Evolutionary conservation across 2,329 filamentous ascomycete species (phyloP).

Genomic region (Penicillium sp.): DNA sequence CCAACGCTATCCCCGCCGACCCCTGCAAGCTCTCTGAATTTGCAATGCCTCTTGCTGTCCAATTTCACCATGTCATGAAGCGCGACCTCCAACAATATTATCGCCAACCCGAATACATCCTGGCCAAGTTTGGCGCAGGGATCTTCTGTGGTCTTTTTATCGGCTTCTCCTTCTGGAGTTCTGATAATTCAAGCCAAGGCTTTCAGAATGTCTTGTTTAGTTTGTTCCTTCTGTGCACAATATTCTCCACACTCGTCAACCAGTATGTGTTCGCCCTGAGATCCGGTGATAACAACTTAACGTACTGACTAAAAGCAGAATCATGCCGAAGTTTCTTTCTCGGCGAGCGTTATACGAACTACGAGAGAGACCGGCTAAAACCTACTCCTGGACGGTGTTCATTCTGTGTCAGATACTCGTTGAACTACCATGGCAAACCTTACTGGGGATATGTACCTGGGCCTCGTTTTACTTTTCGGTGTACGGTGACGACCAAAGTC

Average conservation of each 20-base stretch:
- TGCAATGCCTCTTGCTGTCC: conserved; percentile 64
- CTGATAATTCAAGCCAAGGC: conserved; percentile 68
- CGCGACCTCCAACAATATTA: conserved; percentile 86
- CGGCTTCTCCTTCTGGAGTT: conserved; percentile 72
- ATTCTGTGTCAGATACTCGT: conserved; percentile 35
- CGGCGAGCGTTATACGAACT: conserved; percentile 56
- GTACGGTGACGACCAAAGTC: conserved; percentile 9
- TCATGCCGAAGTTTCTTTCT: conserved; percentile 54
- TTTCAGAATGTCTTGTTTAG: conserved; percentile 80
- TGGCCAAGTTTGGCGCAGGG: conserved; percentile 69
- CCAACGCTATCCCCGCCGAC: conserved; percentile 53
- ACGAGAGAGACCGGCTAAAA: conserved; percentile 59
- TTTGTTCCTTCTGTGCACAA: conserved; percentile 68
- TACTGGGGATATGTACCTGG: conserved; percentile 59
- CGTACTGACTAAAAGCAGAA: conserved; percentile 61
- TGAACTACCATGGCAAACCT: conserved; percentile 32
- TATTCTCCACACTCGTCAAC: conserved; percentile 51
- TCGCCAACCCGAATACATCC: conserved; percentile 80
- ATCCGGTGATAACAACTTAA: conserved; percentile 40
- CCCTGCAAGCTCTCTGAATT: conserved; percentile 62
- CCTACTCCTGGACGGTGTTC: conserved; percentile 70
- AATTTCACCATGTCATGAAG: conserved; percentile 62
- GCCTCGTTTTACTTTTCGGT: conserved; percentile 47
- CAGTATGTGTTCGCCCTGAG: conserved; percentile 68
- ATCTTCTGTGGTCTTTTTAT: conserved; percentile 64